Conservation (phyloP, 2,329 filamentous ascomycete species). For the Thelonectria discophora region DNA sequence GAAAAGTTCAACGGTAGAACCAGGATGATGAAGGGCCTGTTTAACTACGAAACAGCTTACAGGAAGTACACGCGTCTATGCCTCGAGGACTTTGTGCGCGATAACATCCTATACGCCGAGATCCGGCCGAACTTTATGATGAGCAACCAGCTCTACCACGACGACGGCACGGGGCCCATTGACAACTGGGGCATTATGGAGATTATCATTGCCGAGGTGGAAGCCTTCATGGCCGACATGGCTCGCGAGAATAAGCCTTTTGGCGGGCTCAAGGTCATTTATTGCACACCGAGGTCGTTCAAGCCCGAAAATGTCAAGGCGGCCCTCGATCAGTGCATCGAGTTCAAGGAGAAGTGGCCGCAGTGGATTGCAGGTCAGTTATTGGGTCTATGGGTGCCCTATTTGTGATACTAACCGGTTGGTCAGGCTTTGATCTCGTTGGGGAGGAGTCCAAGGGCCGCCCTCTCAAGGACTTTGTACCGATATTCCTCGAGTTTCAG, state of each 20-base stretch:
- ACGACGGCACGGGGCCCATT: slow-evolving; percentile 63
- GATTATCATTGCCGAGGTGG: slow-evolving; percentile 66
- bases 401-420: background rate
- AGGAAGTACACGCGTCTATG: slow-evolving; percentile 66
- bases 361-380: slow-evolving; percentile 70
- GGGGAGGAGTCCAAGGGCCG: slow-evolving; percentile 71
- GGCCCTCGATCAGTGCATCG: slow-evolving; percentile 69
- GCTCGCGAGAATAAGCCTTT: slow-evolving; percentile 53
- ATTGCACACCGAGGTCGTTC: slow-evolving; percentile 74
- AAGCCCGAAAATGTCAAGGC: slow-evolving; percentile 54
- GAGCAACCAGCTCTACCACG: slow-evolving; percentile 66
- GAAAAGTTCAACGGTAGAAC: slow-evolving; percentile 73
- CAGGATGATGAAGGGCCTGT: slow-evolving; percentile 76
- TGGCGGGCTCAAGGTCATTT: slow-evolving; percentile 74
- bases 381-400: background rate
- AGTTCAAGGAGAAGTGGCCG: slow-evolving; percentile 65
- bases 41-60: slow-evolving; percentile 73
- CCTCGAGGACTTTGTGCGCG: slow-evolving; percentile 68
- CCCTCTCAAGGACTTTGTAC: slow-evolving; percentile 65
- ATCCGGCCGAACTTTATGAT: slow-evolving; percentile 75
- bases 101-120: slow-evolving; percentile 77
- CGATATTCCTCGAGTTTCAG: slow-evolving; percentile 66
- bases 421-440: slow-evolving; percentile 72
- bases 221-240: slow-evolving; percentile 53
- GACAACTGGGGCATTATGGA: slow-evolving; percentile 67